Evolutionary conservation across 148 eudicot species (phyloP), one percentile per base, ranked within the genome.

Genomic region (Vaccinium macrocarpon): DNA sequence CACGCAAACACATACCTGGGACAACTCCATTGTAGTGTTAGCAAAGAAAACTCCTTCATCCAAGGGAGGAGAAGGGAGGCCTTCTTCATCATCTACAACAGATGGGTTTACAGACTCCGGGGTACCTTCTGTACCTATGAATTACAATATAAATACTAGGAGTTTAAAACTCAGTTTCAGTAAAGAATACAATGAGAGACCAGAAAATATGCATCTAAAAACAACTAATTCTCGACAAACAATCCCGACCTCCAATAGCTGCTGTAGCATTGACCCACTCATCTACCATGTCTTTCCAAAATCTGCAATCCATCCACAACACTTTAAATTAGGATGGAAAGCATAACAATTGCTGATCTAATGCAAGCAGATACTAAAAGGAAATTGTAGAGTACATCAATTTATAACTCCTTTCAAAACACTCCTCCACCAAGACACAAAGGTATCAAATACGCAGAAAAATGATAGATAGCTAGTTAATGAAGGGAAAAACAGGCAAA

Each of bases 1-100:
- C 18, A 25, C 11, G 49, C 82, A 53, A 32, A 66, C 42, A 61
- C 80, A 18, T 90, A 96, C 98, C 95, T 91, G 89, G 4, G 93
- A 84, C 35, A 97, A 83, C 82, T 97, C 96, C 84, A 97, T 85
- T 61, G 89, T 46, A 82, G 86, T n/a, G 72, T 66, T 4, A 73
- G 94, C 82, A 87, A 92, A 85, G 82, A 95, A 91, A 76, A 68
- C 89, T 81, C 91, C 91, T 48, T 95, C 99, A 75, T 97, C 99
- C 88, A 97, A 35, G 57, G 99, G 98, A 76, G 99, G 99, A 86
- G 97, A 97, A 78, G 98, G 98, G 25, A 97, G 93, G 46, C 99
- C 99, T 89, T 92, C 97, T 84, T 96, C 99, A 52, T 93, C 94
- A 73, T 93, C 95, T 86, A 92, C 92, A 66, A 89, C 87, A 77